Base-by-base conservation (phyloP, 805 yeast genomes). In the Metschnikowia sp. region DNA sequence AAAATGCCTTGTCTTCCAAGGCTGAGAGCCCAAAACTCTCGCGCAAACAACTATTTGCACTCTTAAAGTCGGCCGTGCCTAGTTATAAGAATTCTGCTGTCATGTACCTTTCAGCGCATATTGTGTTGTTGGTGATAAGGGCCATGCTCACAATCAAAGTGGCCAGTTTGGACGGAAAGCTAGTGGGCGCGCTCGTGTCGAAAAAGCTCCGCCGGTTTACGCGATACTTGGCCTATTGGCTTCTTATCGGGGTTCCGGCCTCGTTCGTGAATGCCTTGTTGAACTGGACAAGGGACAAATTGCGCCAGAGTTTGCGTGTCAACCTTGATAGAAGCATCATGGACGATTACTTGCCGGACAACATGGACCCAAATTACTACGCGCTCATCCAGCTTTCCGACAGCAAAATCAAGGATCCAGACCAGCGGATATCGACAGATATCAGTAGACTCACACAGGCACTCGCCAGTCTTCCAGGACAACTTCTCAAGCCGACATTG, bases 181-280 rank as follows among this genome's bases (percentile, higher is more conserved):
- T 91, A 45, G 96, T 91, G 4, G 88, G 96, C 0, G 81, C 88
- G 1, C 75, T 91, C 55, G 87, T 91, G 29, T 77, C 84, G 36
- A 88, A 85, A 52, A 76, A 77, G 42, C 85, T 89, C 51, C 72
- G 75, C 40, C 74, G 73, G 39, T 90, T 91, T 59, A 69, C 83
- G 47, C 76, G 77, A 50, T 76, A 85, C 29, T 65, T 90, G 46
- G 71, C 78, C 2, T 74, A 79, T 58, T 91, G 97, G 97, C 79
- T 91, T 84, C 57, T 81, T 12, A 72, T 91, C 11, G 96, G 97
- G 10, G 63, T 89, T 9, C 98, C 98, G 0, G 94, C 96, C 1
- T 79, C 96, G 2, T 60, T 87, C 30, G 83, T 87, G 9, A 88
- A 90, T 58, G 80, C 96, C 0, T 64, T 86, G 45, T 75, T 90